Base-by-base conservation (phyloP, 371 early-diverging fungal genomes). In the Parasitella parasitica region DNA sequence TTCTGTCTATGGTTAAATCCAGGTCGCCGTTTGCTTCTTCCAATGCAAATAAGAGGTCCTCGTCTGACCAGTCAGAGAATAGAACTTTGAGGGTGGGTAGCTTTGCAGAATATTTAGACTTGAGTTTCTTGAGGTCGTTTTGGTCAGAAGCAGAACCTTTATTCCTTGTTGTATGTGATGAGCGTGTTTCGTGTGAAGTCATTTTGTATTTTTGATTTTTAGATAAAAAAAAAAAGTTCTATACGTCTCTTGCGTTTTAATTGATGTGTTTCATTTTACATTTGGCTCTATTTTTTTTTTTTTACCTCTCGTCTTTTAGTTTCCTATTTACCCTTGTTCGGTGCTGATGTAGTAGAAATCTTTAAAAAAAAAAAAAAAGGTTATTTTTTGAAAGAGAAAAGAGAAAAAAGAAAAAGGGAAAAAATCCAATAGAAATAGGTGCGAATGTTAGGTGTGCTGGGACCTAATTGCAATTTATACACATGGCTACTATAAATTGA, bases 41-140 rank as follows among this genome's bases (percentile, higher is more conserved):
- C 63, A 97, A 72, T 26, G 88, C 88, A 57, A 86, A 89, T 56
- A 94, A 72, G 60, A 97, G 86, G 78, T 96, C 96, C 60, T 86
- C 89, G 70, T 96, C 95, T 61, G 93, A 76, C 96, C 96, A 97
- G 59, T 89, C 89, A 60, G 88, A 77, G 71, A 95, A 95, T 72
- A 97, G 71, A 64, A 92, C 92, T 73, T 85, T 86, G 54, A 95
- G 86, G 43, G 86, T 83, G 41, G 82, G 67, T 59, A 96, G 81
- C 64, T 90, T 79, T 59, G 64, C 66, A 51, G 77, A 76, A 79
- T 92, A 91, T 70, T 81, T 82, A 55, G 68, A 73, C 63, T 86
- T 89, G 49, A 88, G 85, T 67, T 80, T 77, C 72, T 80, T 84
- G 59, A 86, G 70, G 63, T 86, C 85, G 36, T 65, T 69, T 48